phyloP scores from a whole-genome alignment of 1,284 basidiomycete genomes.

The Fomitopsis betulina region DNA sequence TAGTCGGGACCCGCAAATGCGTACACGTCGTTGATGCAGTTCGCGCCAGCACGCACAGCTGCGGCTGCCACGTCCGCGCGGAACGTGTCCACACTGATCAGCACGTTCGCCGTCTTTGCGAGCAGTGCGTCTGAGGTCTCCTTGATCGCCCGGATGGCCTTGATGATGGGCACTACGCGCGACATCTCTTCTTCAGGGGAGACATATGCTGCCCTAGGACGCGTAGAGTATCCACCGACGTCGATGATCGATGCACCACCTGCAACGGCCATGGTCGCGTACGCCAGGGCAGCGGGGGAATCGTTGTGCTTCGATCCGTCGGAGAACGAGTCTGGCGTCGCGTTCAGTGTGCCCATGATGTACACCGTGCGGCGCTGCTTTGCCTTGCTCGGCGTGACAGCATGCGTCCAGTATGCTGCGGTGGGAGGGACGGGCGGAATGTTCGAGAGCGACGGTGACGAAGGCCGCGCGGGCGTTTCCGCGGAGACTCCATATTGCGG shows the following conservation, averaged over 20 bases:
- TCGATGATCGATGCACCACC: constrained; percentile 81
- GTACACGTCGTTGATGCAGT: constrained; percentile 93
- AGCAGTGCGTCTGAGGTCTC: constrained; percentile 9
- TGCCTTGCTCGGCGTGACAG: constrained; percentile 24
- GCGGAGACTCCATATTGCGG: constrained; percentile 41
- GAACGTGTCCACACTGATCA: constrained; percentile 93
- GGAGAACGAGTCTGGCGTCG: constrained; percentile 97
- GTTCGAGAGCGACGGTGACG: constrained; percentile 7
- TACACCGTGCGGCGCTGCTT: constrained; percentile 43
- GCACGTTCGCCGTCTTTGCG: constrained; percentile 30
- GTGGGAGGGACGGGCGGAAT: constrained; percentile 40
- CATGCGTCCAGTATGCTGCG: constrained; percentile 49
- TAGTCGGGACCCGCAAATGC: constrained; percentile 71
- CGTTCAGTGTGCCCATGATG: constrained; percentile 94
- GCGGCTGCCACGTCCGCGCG: constrained; percentile 77
- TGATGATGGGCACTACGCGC: constrained; percentile 73
- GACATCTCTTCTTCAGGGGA: constrained; percentile 68
- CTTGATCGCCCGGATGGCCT: constrained; percentile 32
- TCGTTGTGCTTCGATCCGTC: constrained; percentile 70
- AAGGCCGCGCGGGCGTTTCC: background rate
- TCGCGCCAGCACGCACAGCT: constrained; percentile 81
- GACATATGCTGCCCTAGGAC: constrained; percentile 73
- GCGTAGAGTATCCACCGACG: constrained; percentile 92
- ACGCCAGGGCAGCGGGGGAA: constrained; percentile 45
- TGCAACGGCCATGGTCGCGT: constrained; percentile 40